These are phyloP conservation scores for Amesomyces nigricolor DNA, from an alignment of 2,329 filamentous ascomycete genomes.

Conservation along the genomic window DNA sequence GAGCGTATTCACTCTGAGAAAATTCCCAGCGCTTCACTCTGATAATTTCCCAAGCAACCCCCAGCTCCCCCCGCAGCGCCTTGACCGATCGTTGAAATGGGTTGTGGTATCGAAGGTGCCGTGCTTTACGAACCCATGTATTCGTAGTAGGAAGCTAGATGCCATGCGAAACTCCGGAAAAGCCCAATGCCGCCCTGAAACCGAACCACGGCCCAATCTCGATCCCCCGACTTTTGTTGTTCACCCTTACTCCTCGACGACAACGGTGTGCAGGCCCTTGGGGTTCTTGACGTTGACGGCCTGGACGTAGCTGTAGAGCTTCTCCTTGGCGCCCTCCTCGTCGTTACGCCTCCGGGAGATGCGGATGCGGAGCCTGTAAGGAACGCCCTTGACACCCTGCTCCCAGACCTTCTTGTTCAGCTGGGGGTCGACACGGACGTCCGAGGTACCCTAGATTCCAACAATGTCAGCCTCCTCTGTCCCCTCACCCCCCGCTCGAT, in stretches of 20 bases:
- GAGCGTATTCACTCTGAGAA: constrained; percentile 25
- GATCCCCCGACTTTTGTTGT: constrained; percentile 27
- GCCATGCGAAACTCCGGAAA: constrained; percentile 41
- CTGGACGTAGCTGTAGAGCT: constrained; percentile 99
- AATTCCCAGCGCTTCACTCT: constrained; percentile 21
- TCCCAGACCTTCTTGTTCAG: constrained; percentile 99
- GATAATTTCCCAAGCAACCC: constrained; percentile 12
- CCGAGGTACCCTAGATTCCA: constrained; percentile 71
- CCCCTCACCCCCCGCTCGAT: background rate
- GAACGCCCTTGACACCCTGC: constrained; percentile 96
- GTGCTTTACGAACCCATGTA: constrained; percentile 35
- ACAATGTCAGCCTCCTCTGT: constrained; percentile 20
- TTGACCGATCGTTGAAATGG: constrained; percentile 17
- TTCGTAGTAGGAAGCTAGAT: constrained; percentile 41
- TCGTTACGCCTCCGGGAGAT: constrained; percentile 99
- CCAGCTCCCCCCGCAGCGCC: constrained; percentile 11
- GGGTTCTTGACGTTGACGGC: constrained; percentile 99
- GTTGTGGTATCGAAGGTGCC: constrained; percentile 27
- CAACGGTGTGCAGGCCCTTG: constrained; percentile 91
- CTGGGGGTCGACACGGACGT: constrained; percentile 97
- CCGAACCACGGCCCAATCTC: constrained; percentile 30
- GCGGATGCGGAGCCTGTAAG: constrained; percentile 93
- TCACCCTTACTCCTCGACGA: constrained; percentile 65
- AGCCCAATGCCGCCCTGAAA: constrained; percentile 40
- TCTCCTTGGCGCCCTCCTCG: constrained; percentile 99